Percentiles rank a stretch among this genome's conserved stretches.
Evolutionary conservation across 2,329 filamentous ascomycete genomes (phyloP).

Genomic region (Lachnellula occidentalis): DNA sequence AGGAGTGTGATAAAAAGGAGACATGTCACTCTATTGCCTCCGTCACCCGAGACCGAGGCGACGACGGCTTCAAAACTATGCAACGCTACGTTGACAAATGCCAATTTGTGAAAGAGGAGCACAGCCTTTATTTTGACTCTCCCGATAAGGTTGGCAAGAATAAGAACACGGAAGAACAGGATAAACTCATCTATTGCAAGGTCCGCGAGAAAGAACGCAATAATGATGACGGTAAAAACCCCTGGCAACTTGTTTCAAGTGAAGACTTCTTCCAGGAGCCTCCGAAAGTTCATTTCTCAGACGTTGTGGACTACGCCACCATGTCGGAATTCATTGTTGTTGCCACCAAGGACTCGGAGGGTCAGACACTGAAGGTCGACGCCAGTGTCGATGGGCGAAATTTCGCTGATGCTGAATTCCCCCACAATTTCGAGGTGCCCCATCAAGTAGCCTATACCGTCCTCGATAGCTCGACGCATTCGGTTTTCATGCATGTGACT

Average conservation of each 20-base stretch:
- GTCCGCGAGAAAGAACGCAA: slow-evolving; percentile 59
- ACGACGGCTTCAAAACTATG: slow-evolving; percentile 70
- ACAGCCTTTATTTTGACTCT: slow-evolving; percentile 37
- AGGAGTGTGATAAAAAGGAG: slow-evolving; percentile 56
- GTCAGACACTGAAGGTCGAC: slow-evolving; percentile 67
- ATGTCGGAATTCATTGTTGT: slow-evolving; percentile 97
- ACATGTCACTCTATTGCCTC: slow-evolving; percentile 69
- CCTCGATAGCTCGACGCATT: slow-evolving; percentile 88
- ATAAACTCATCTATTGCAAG: slow-evolving; percentile 50
- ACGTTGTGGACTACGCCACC: slow-evolving; percentile 81
- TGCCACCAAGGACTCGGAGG: slow-evolving; percentile 61
- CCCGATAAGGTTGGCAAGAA: slow-evolving; percentile 34
- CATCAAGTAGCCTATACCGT: slow-evolving; percentile 86
- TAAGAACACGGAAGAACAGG: slow-evolving; percentile 32
- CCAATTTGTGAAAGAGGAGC: slow-evolving; percentile 70
- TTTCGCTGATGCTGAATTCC: slow-evolving; percentile 83
- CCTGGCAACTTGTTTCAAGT: slow-evolving; percentile 68
- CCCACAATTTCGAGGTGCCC: slow-evolving; percentile 72
- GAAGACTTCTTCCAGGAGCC: slow-evolving; percentile 69
- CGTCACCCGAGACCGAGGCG: slow-evolving; percentile 72
- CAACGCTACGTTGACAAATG: slow-evolving; percentile 73
- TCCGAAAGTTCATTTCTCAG: slow-evolving; percentile 55
- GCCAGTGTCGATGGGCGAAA: slow-evolving; percentile 77
- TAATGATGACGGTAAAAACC: slow-evolving; percentile 48
- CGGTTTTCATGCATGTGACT: slow-evolving; percentile 89